Base-by-base conservation (phyloP, 73 alveolate species). In the Urostyla sp. region DNA sequence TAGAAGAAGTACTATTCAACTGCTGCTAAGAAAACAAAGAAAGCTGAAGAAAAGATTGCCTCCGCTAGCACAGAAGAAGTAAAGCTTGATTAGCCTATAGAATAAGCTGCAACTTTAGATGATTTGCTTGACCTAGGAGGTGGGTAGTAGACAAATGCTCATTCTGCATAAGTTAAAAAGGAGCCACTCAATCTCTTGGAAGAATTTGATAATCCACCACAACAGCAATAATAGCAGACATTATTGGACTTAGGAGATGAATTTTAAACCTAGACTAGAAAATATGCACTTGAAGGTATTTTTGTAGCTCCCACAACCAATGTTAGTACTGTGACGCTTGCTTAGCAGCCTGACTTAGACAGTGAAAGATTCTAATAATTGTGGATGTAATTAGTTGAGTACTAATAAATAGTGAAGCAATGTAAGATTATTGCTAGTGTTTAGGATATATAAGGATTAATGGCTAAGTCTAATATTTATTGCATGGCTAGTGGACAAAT, bases 401-500 rank as follows among this genome's bases (percentile, higher is more conserved):
- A 50, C 23, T 36, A 67, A 13, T 1, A 49, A 1, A 15, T 21
- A 10, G 0, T 54, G 10, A 37, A 52, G 73, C 54, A n/a, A n/a
- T n/a, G n/a, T n/a, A n/a, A n/a, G n/a, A n/a, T n/a, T n/a, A n/a
- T n/a, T n/a, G n/a, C n/a, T n/a, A n/a, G n/a, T n/a, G n/a, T n/a
- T n/a, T n/a, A n/a, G 30, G 87, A 79, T 6, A 43, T 87, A 0
- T 90, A 87, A 55, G 56, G 28, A 6, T 46, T 45, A 0, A 36
- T 78, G 26, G 76, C 76, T 38, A 23, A 46, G 37, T 48, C 28
- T 27, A 56, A 63, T n/a, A 87, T 87, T 24, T 58, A 13, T 54
- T 57, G 83, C 53, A 87, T 87, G 94, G 94, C 94, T 0, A 43
- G 83, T 4, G 94, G 94, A 0, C 67, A 87, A 40, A 56, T 59